phyloP scores from a whole-genome alignment of 371 early-diverging fungal genomes.

The Mucor racemosus region DNA sequence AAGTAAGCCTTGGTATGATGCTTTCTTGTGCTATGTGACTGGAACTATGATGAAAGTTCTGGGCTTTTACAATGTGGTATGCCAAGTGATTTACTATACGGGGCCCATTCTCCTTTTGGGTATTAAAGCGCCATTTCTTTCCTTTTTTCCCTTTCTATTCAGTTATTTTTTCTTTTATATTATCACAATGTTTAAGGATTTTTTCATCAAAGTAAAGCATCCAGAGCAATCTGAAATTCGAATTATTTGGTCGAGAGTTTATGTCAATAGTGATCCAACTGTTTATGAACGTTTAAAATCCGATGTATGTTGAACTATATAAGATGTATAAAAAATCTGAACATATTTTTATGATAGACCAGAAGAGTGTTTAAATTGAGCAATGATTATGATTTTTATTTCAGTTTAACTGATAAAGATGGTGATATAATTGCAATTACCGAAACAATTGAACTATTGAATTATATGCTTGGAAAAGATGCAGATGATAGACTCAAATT shows the following conservation, averaged over 20 bases:
- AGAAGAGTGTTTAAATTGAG: not conserved
- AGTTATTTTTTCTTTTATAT: constrained; percentile 7
- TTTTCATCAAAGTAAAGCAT: constrained; percentile 9
- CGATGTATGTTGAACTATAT: not conserved
- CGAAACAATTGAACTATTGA: constrained; percentile 5
- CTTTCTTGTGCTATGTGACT: not conserved
- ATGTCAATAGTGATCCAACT: not conserved
- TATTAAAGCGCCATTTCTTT: not conserved
- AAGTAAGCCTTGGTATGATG: not conserved
- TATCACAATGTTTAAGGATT: not conserved
- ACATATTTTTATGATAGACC: not conserved
- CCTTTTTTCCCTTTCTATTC: not conserved
- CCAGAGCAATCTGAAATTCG: constrained; percentile 5
- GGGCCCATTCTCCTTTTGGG: not conserved
- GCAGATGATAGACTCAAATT: constrained; percentile 3
- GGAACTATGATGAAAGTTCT: constrained; percentile 6
- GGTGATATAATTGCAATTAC: constrained; percentile 8
- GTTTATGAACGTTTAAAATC: constrained; percentile 5
- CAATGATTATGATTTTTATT: constrained; percentile 11
- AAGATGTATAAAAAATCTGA: not conserved
- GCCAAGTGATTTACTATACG: constrained; percentile 9
- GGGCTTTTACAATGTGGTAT: constrained; percentile 7
- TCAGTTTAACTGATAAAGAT: constrained; percentile 7
- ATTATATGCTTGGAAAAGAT: constrained; percentile 7
- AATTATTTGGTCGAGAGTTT: not conserved